Evolutionary conservation across 192 early-diverging fungal genomes (phyloP).

Genomic region (Coemansia sp.): DNA sequence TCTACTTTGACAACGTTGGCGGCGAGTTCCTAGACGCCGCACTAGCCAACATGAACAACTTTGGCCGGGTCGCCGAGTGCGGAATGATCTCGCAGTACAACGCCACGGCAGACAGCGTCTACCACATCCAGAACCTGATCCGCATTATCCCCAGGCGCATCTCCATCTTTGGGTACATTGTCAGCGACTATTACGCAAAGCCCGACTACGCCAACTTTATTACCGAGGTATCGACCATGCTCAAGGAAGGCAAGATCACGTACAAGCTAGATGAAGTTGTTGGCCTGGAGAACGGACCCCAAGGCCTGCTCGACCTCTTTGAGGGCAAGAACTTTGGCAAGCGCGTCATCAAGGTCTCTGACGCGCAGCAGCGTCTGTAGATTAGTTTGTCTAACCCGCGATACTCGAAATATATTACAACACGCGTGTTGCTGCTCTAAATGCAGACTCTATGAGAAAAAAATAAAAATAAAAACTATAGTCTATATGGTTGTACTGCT

Average conservation of each 20-base stretch:
- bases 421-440: not conserved
- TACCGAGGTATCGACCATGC: conserved; percentile 56
- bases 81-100: conserved; percentile 74
- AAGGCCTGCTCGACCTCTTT: conserved; percentile 63
- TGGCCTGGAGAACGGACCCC: conserved; percentile 67
- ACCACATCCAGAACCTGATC: conserved; percentile 63
- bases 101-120: conserved; percentile 50
- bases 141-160: conserved; percentile 60
- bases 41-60: conserved; percentile 63
- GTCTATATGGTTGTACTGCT: not conserved
- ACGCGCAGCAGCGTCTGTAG: conserved; percentile 16
- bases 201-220: conserved; percentile 58
- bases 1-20: conserved; percentile 86
- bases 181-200: conserved; percentile 52
- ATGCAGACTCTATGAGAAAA: not conserved
- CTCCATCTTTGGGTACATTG: conserved; percentile 66
- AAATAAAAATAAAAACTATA: not conserved
- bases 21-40: conserved; percentile 79
- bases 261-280: conserved; percentile 62
- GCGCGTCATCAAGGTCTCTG: conserved; percentile 57
- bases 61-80: conserved; percentile 70
- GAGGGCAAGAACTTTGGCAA: conserved; percentile 73
- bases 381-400: not conserved
- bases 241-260: conserved; percentile 62
- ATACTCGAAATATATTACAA: not conserved